Evolutionary conservation across 306 rosid genomes (phyloP).

Genomic region (Hylodesmum podocarpum): DNA sequence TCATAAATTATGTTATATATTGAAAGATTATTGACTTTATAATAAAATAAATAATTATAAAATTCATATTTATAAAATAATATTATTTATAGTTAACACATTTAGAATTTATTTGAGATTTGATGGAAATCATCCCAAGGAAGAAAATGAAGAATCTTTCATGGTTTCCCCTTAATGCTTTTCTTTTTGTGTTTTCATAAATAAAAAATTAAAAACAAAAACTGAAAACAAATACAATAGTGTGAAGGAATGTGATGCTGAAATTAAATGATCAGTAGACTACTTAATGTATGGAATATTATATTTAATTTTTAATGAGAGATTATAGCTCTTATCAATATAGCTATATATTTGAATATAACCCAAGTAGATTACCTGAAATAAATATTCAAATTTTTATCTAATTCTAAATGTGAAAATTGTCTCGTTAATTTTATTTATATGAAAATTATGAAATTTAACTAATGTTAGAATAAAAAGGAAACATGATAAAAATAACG

Average conservation of each 20-base stretch:
- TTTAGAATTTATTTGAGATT: neutral
- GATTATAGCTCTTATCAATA: neutral
- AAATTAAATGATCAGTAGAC: neutral
- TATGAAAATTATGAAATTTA: too few relatives aligned
- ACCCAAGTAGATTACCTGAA: too few relatives aligned
- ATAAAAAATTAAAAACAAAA: too few relatives aligned
- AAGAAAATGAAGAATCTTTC: neutral
- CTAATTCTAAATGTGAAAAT: too few relatives aligned
- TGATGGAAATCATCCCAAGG: constrained; percentile 4
- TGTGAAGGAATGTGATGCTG: neutral
- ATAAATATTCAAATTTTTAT: too few relatives aligned
- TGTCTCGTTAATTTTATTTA: too few relatives aligned
- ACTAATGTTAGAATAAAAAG: too few relatives aligned
- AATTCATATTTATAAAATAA: too few relatives aligned
- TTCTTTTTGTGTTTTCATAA: neutral
- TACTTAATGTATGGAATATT: neutral
- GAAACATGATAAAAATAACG: too few relatives aligned
- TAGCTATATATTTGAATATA: too few relatives aligned
- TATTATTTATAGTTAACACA: too few relatives aligned
- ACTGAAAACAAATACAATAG: neutral
- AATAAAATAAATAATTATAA: too few relatives aligned
- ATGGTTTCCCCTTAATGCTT: neutral
- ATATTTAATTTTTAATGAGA: neutral
- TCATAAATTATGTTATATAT: neutral
- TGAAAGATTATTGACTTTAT: neutral